Base-by-base conservation (phyloP, 495 filamentous ascomycete species). In the Penicillium manginii region DNA sequence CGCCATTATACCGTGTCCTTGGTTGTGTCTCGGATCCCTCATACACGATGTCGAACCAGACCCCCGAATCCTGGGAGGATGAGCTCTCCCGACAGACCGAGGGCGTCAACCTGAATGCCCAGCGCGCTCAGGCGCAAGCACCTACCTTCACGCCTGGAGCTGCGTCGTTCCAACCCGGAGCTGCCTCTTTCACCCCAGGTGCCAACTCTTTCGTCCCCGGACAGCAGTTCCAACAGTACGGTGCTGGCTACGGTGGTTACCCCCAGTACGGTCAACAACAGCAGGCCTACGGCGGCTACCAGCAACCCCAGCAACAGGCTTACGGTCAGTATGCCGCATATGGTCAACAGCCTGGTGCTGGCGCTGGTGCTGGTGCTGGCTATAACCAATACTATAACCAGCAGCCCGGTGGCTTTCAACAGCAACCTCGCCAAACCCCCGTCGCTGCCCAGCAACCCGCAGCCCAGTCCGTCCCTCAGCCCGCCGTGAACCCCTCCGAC, bases 61-160 rank as follows among this genome's bases (percentile, higher is more conserved):
- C 81, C 37, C 88, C 91, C 47, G 91, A 96, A 59, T 93, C 90
- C 18, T 98, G 94, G 94, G 94, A 98, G 78, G 91, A 98, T 64
- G 94, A 96, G 58, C 87, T 92, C 69, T 86, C 91, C 37, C 88
- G 86, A 48, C 91, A 96, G 78, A 90, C 96, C 52, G 90, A 94
- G 57, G 86, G 89, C 62, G 85, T 97, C 61, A 85, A 91, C 55
- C 83, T 88, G 70, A 92, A 93, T 73, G 82, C 87, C 61, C 88
- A 90, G 66, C 91, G 91, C 63, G 71, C 92, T 40, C 85, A 86
- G 70, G 75, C 81, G 59, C 85, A 84, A 72, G 78, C 81, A 64
- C 64, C 78, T 62, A 55, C 77, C 6, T 72, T 81, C 67, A 52
- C 63, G 54, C 60, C 67, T 39, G 65, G 62, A 46, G 62, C 61